Evolutionary conservation across 139 green algal genomes (phyloP).

Genomic region (Tetradesmus obliquus): DNA sequence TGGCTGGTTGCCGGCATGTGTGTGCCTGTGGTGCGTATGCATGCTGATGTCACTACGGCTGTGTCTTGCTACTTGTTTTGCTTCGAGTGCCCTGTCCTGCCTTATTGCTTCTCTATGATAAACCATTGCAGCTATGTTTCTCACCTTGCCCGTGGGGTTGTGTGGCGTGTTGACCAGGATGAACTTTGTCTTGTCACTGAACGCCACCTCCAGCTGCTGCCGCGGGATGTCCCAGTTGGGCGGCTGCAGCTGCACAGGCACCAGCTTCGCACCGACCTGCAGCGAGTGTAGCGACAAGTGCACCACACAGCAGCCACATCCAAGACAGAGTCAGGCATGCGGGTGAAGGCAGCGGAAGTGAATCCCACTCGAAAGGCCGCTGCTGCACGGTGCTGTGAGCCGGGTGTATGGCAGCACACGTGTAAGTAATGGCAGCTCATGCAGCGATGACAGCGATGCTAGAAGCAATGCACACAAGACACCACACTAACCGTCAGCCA

Average conservation of each 20-base stretch:
- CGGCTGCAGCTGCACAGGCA: constrained; percentile 55
- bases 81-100: no score
- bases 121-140: neutral
- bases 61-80: no score
- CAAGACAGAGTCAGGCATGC: neutral
- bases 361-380: neutral
- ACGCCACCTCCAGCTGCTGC: constrained; percentile 54
- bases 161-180: constrained; percentile 88
- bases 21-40: no score
- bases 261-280: constrained; percentile 57
- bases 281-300: constrained; percentile 7
- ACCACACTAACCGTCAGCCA: neutral
- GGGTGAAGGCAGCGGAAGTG: neutral
- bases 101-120: no score
- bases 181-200: constrained; percentile 66
- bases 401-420: neutral
- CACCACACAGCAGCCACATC: constrained; percentile 12
- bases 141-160: constrained; percentile 73
- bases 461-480: neutral
- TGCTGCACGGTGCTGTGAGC: neutral
- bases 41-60: no score
- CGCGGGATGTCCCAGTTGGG: constrained; percentile 66
- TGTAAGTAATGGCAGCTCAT: no score
- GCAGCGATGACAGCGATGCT: neutral
- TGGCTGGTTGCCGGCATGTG: no score